Conservation (phyloP, 1,139 yeast species). For the Torulaspora pretoriensis region DNA sequence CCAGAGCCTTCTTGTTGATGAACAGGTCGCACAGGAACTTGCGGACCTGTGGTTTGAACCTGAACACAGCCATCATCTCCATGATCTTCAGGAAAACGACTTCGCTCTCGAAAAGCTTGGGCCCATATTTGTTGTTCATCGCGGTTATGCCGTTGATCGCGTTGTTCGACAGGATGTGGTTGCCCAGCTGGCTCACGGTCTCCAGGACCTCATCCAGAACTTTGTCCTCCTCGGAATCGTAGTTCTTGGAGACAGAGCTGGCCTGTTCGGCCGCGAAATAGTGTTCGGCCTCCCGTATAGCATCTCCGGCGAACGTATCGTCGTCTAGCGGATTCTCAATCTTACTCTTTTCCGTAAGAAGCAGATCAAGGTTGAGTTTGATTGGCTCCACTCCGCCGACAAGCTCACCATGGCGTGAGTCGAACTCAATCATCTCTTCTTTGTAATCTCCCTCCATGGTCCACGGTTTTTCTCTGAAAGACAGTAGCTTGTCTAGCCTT, state of each 20-base stretch:
- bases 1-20: slow-evolving; percentile 54
- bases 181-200: slow-evolving; percentile 58
- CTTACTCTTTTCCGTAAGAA: slow-evolving; percentile 23
- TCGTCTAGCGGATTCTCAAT: slow-evolving; percentile 24
- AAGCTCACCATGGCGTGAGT: slow-evolving; percentile 18
- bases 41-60: slow-evolving; percentile 60
- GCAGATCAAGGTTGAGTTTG: slow-evolving; percentile 19
- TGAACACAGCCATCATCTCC: slow-evolving; percentile 60
- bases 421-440: slow-evolving; percentile 22
- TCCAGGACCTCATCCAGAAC: slow-evolving; percentile 49
- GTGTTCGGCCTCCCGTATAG: slow-evolving; percentile 8
- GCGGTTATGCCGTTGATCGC: slow-evolving; percentile 61
- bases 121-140: slow-evolving; percentile 51
- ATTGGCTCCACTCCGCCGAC: slow-evolving; percentile 18
- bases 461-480: slow-evolving; percentile 29
- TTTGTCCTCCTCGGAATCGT: slow-evolving; percentile 35
- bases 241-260: slow-evolving; percentile 3
- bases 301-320: slow-evolving; percentile 8
- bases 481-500: slow-evolving; percentile 29
- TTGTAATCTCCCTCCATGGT: slow-evolving; percentile 16
- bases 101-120: slow-evolving; percentile 50
- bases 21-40: slow-evolving; percentile 68
- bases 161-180: slow-evolving; percentile 57
- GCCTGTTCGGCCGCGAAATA: slow-evolving; percentile 5
- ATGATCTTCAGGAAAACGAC: slow-evolving; percentile 59